phyloP scores from a whole-genome alignment of 257 asterid genomes.

The Primulina tabacum region DNA sequence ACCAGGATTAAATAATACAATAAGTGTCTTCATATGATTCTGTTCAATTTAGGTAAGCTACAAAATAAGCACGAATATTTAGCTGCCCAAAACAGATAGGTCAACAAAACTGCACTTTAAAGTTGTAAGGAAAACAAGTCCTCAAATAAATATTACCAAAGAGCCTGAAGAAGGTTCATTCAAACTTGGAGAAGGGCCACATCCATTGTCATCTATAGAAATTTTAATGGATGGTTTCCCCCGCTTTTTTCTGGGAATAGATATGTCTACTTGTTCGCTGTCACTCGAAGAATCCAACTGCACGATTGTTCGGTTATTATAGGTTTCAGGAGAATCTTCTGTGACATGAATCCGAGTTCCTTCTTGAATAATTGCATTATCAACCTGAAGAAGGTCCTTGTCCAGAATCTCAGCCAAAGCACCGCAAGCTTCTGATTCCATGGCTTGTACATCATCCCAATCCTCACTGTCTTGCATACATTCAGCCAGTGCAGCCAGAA shows the following conservation, averaged over 20 bases:
- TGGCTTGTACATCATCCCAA: slow-evolving; percentile 87
- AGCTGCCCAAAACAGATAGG: slow-evolving; percentile 13
- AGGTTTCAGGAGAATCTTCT: slow-evolving; percentile 55
- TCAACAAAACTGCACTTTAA: slow-evolving; percentile 4
- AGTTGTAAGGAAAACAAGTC: slow-evolving; percentile 6
- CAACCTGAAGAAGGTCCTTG: slow-evolving; percentile 37
- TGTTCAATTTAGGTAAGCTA: slow-evolving; percentile 7
- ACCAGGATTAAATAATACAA: slow-evolving; percentile 2
- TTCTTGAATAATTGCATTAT: slow-evolving; percentile 30
- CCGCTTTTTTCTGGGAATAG: slow-evolving; percentile 25
- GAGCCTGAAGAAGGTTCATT: slow-evolving; percentile 34
- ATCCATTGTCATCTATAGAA: slow-evolving; percentile 25
- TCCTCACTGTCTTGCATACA: slow-evolving; percentile 73
- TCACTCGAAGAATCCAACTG: slow-evolving; percentile 65
- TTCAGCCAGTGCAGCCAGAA: slow-evolving; percentile 84
- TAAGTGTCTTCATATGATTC: slow-evolving; percentile 19
- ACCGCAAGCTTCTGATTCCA: slow-evolving; percentile 90
- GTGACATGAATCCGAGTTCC: slow-evolving; percentile 40
- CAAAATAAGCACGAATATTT: slow-evolving; percentile 6
- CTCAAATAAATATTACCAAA: slow-evolving; percentile 37
- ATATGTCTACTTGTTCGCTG: slow-evolving; percentile 38
- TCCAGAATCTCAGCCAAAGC: slow-evolving; percentile 64
- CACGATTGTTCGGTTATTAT: slow-evolving; percentile 35
- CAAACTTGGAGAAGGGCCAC: slow-evolving; percentile 37
- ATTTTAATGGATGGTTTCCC: slow-evolving; percentile 29